A percentile compares a stretch with the other conserved stretches of the same genome.
Evolutionary conservation across 768 basidiomycete species (phyloP).

Genomic region (Boletellus sp.): DNA sequence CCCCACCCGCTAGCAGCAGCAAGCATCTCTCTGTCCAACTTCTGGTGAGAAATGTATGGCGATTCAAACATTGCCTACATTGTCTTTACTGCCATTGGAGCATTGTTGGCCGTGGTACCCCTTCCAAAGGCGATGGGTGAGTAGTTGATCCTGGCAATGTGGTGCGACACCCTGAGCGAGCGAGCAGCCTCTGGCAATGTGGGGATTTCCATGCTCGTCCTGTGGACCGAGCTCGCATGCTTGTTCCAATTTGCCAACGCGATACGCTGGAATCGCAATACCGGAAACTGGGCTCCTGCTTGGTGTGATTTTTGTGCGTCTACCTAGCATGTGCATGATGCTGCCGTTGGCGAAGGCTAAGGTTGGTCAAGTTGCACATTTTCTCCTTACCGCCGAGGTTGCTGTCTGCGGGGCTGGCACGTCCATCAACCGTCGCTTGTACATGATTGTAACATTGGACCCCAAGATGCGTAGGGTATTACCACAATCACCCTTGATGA

Average conservation of each 20-base stretch:
- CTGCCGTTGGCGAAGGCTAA: not conserved
- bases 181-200: constrained; percentile 24
- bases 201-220: constrained; percentile 32
- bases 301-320: constrained; percentile 58
- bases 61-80: constrained; percentile 20
- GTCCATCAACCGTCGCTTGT: constrained; percentile 49
- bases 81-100: constrained; percentile 36
- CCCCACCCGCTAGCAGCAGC: not conserved
- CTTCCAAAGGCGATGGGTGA: constrained; percentile 55
- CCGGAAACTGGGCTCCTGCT: constrained; percentile 32
- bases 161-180: not conserved
- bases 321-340: not conserved
- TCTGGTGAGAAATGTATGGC: constrained; percentile 5
- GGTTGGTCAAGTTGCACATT: constrained; percentile 20
- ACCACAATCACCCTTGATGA: not conserved
- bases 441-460: constrained; percentile 37
- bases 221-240: constrained; percentile 30
- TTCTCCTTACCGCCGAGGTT: constrained; percentile 32
- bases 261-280: constrained; percentile 36
- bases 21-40: not conserved
- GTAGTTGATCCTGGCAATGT: not conserved
- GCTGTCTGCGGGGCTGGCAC: constrained; percentile 40
- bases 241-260: constrained; percentile 33
- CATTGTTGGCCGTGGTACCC: constrained; percentile 42
- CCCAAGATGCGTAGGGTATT: constrained; percentile 9